phyloP scores from a whole-genome alignment of 1,139 yeast genomes.

The Magnusiomyces suaveolens region DNA sequence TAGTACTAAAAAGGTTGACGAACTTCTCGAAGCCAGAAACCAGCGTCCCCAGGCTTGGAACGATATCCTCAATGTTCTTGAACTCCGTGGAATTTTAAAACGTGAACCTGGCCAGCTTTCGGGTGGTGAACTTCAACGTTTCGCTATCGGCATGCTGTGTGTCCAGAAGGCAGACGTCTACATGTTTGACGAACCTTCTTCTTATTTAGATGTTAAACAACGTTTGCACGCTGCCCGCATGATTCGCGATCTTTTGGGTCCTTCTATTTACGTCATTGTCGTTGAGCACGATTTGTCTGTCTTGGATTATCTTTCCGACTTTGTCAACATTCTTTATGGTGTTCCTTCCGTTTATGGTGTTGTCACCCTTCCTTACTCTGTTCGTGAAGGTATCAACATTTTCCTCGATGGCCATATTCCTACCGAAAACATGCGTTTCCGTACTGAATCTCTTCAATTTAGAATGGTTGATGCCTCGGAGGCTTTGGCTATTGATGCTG shows the following conservation, averaged over 20 bases:
- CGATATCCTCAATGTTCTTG: conserved; percentile 56
- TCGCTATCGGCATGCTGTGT: conserved; percentile 95
- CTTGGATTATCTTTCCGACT: conserved; percentile 90
- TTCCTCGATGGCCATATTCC: conserved; percentile 97
- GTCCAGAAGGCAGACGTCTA: conserved; percentile 90
- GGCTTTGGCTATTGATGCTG: conserved; percentile 62
- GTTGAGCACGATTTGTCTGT: conserved; percentile 98
- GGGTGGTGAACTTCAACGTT: conserved; percentile 98
- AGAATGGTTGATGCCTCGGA: conserved; percentile 79
- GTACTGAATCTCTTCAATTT: conserved; percentile 90
- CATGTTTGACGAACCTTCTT: conserved; percentile 98
- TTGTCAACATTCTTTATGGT: conserved; percentile 91
- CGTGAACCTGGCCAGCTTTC: conserved; percentile 85
- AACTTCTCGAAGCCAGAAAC: conserved; percentile 61
- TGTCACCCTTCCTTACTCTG: conserved; percentile 89
- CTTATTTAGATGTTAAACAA: conserved; percentile 97
- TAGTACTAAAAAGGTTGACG: conserved; percentile 79
- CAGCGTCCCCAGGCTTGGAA: conserved; percentile 59
- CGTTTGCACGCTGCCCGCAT: conserved; percentile 95
- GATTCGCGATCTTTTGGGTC: conserved; percentile 71
- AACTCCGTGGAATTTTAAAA: conserved; percentile 59
- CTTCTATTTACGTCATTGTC: conserved; percentile 76
- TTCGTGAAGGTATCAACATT: conserved; percentile 96
- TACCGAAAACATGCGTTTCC: conserved; percentile 90
- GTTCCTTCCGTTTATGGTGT: conserved; percentile 98